Evolutionary conservation across 2,329 filamentous ascomycete genomes (phyloP), one percentile per base, ranked within the genome.

Genomic region (Aplosporella prunicola): DNA sequence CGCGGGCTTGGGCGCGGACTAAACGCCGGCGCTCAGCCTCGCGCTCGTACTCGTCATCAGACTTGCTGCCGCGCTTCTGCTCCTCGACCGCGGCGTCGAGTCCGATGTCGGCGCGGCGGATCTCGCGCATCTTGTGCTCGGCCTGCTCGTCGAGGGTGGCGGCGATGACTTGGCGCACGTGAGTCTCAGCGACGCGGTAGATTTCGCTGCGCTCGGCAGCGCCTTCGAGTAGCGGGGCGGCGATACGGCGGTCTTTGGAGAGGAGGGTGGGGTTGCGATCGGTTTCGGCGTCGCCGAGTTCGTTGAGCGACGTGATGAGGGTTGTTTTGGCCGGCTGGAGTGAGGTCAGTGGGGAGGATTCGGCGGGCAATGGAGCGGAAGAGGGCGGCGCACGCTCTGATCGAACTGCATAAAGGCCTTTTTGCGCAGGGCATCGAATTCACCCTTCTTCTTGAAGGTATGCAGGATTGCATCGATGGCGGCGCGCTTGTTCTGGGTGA

Each of bases 371-470:
- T 18, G 6, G 10, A 8, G n/a, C 14, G 9, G n/a, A n/a, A 13
- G 9, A 9, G 18, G 13, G 11, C 3, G 16, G 48, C 72, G 41
- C 70, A 85, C 81, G 47, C 76, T 79, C 20, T 74, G 71, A 51
- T 79, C 76, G 47, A 85, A 84, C 41, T 82, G 78, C 30, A 82
- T 75, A 73, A 82, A 86, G 9, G 84, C 71, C 49, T 82, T 73
- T 55, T 86, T 88, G 43, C 83, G 77, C 45, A 88, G 73, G 10
- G 72, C 66, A 59, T 91, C 84, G 53, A 88, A 91, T 40, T 82
- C 81, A 43, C 84, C 84, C 59, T 85, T 86, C 63, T 88, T 89
- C 62, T 88, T 88, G 64, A 88, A 89, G 9, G 74, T 80, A 53
- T 84, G 79, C n/a, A 82, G 74, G 15, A 89, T 71, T 11, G 71